Evolutionary conservation across 2,329 filamentous ascomycete species (phyloP).

Genomic region (Massarina eburnea): DNA sequence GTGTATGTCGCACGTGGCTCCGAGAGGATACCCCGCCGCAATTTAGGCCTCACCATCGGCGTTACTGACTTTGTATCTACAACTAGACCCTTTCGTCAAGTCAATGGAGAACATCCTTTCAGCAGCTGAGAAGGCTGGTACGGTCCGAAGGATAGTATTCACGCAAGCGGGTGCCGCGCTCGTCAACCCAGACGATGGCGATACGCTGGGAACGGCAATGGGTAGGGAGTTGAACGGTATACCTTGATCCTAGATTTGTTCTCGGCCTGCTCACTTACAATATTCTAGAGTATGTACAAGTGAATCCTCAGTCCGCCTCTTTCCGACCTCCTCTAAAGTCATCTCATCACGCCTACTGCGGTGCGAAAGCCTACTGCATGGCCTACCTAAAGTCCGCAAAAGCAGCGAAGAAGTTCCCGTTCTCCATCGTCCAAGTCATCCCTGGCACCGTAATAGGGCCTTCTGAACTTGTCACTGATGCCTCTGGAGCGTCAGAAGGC

Average conservation of each 20-base stretch:
- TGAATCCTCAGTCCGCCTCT: constrained; percentile 21
- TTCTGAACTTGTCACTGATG: constrained; percentile 28
- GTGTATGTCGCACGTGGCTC: too few relatives aligned
- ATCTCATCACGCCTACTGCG: constrained; percentile 36
- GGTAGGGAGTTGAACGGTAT: constrained; percentile 25
- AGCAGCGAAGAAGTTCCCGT: constrained; percentile 13
- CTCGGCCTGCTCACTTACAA: background rate
- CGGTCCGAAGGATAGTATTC: constrained; percentile 32
- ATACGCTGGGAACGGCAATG: constrained; percentile 33
- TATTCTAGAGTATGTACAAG: constrained; percentile 21
- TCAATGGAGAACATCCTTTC: constrained; percentile 33
- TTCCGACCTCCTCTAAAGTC: constrained; percentile 31
- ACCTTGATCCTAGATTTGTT: background rate
- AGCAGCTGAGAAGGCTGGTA: constrained; percentile 25
- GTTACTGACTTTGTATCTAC: too few relatives aligned
- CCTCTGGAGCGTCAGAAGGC: constrained; percentile 16
- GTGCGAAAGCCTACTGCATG: constrained; percentile 39
- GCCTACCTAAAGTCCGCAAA: constrained; percentile 24
- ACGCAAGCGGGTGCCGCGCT: constrained; percentile 39
- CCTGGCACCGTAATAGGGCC: constrained; percentile 39
- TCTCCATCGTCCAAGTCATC: constrained; percentile 36
- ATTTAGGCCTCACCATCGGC: too few relatives aligned
- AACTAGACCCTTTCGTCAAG: constrained; percentile 35
- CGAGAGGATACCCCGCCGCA: too few relatives aligned
- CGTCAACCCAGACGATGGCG: constrained; percentile 34